phyloP scores from a whole-genome alignment of 2,329 filamentous ascomycete species.

The Aspergillus arachidicola region DNA sequence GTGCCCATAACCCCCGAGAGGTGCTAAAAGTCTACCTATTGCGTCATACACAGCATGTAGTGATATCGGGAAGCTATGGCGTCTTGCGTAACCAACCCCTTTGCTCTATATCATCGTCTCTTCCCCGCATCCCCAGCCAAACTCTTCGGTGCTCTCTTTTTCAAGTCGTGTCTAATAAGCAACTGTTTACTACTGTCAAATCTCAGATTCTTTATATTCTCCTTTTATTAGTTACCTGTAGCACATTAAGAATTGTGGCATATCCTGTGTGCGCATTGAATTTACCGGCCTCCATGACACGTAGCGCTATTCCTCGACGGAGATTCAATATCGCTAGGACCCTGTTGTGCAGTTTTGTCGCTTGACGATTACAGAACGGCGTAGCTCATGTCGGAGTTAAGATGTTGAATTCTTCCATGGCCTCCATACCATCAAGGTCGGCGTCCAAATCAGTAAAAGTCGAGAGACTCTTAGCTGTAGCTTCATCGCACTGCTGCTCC shows the following conservation, averaged over 20 bases:
- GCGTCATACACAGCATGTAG: not conserved
- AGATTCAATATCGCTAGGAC: not conserved
- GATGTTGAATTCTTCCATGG: conserved; percentile 54
- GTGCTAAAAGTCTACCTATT: not conserved
- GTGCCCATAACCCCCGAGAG: not conserved
- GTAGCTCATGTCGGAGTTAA: conserved; percentile 10
- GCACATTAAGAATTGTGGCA: not conserved
- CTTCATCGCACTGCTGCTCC: conserved; percentile 42
- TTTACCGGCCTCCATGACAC: not conserved
- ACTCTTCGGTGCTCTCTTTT: not conserved
- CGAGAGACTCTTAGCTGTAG: conserved; percentile 59
- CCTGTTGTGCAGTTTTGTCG: not conserved
- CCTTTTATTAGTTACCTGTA: not conserved
- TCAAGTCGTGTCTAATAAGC: not conserved
- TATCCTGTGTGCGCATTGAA: not conserved
- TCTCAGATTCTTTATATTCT: not conserved
- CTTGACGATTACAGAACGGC: not conserved
- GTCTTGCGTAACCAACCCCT: not conserved
- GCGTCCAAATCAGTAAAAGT: conserved; percentile 51
- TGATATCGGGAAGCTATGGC: not conserved
- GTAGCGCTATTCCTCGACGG: not conserved
- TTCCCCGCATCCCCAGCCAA: not conserved
- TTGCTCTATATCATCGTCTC: not conserved
- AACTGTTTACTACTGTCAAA: not conserved
- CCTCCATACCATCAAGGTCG: conserved; percentile 37